Conservation (phyloP, 352 stramenopile species). For the Blastocystis sp. region DNA sequence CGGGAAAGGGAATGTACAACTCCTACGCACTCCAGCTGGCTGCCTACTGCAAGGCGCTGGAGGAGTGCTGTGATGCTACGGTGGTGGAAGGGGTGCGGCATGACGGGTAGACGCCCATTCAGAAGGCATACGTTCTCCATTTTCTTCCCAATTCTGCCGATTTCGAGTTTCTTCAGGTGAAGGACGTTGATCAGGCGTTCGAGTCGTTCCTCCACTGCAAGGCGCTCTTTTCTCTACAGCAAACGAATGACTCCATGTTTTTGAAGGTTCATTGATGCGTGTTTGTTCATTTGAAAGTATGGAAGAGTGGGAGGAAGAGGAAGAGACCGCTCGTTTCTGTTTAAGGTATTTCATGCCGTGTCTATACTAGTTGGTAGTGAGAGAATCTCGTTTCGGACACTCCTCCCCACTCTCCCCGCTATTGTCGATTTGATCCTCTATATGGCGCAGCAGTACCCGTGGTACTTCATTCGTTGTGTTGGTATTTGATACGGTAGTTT, state of each 20-base stretch:
- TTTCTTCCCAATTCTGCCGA: constrained; percentile 13
- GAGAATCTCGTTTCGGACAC: neutral
- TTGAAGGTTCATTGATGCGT: neutral
- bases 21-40: constrained; percentile 48
- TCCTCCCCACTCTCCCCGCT: neutral
- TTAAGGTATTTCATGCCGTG: neutral
- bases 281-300: constrained; percentile 58
- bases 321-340: neutral
- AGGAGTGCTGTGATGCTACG: constrained; percentile 22
- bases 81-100: neutral
- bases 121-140: constrained; percentile 19
- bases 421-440: constrained; percentile 57
- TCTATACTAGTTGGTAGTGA: neutral
- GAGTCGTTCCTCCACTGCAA: constrained; percentile 42
- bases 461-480: neutral
- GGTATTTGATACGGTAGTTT: neutral
- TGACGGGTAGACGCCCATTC: constrained; percentile 2
- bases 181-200: constrained; percentile 32
- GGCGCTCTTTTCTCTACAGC: constrained; percentile 1
- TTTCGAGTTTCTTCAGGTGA: constrained; percentile 32
- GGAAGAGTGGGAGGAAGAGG: constrained; percentile 26
- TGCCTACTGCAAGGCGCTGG: constrained; percentile 60
- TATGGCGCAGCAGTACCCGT: constrained; percentile 48
- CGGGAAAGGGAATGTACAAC: constrained; percentile 38
- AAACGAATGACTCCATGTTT: constrained; percentile 10